A percentile compares a stretch with the other conserved stretches of the same genome.
Conservation (phyloP, 768 basidiomycete genomes). For the Leccinum ochraceum region DNA sequence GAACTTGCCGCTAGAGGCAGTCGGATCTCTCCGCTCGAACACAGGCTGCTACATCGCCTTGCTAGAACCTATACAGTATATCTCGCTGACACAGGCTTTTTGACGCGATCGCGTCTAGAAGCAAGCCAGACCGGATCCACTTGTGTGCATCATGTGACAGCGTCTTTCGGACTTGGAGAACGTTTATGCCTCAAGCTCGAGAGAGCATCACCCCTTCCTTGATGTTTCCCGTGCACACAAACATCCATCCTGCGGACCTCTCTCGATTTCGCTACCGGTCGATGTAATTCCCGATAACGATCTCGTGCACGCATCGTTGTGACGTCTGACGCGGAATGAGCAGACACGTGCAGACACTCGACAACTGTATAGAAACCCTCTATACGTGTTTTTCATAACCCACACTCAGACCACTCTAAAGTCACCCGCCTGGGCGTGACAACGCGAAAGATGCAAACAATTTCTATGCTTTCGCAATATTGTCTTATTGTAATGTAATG, state of each 20-base stretch:
- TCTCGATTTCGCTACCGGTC: conserved; percentile 12
- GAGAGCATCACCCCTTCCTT: conserved; percentile 11
- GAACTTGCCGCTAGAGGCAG: background rate
- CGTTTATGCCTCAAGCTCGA: conserved; percentile 28
- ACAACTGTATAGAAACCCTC: conserved; percentile 5
- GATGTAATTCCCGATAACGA: conserved; percentile 27
- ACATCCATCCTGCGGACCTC: conserved; percentile 26
- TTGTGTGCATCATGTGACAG: conserved; percentile 14
- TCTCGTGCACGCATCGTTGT: conserved; percentile 21
- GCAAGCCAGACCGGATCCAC: conserved; percentile 1
- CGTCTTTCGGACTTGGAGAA: conserved; percentile 25
- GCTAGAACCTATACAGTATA: background rate
- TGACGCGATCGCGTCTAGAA: conserved; percentile 14
- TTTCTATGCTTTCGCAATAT: conserved; percentile 9
- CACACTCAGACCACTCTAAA: conserved; percentile 2
- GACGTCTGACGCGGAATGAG: conserved; percentile 7
- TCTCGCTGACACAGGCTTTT: conserved; percentile 1
- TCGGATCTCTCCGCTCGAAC: conserved; percentile 6
- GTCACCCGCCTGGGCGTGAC: conserved; percentile 13
- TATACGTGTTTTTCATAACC: conserved; percentile 28
- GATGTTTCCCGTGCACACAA: conserved; percentile 13
- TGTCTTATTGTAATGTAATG: conserved; percentile 24
- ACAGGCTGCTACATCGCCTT: background rate
- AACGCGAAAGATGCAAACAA: conserved; percentile 12
- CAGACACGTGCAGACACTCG: conserved; percentile 14